phyloP scores from a whole-genome alignment of 2,329 filamentous ascomycete genomes.

The Elsinoe batatas region DNA sequence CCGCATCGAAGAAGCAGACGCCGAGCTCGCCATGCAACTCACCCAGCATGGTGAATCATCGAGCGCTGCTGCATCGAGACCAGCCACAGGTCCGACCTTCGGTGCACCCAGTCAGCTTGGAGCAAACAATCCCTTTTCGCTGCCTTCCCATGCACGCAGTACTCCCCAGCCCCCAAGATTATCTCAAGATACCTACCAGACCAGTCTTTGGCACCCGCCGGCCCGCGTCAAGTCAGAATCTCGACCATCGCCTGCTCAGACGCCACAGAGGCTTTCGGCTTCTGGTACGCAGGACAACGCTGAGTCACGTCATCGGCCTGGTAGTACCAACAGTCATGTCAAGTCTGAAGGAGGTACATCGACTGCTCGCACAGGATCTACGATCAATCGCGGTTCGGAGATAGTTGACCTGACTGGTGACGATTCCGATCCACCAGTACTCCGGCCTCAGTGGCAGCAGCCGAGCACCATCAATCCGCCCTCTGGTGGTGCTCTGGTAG shows the following conservation, averaged over 20 bases:
- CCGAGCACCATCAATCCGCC: neutral
- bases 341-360: neutral
- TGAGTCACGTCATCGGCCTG: too few species aligned
- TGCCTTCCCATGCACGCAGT: conserved; percentile 10
- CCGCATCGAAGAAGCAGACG: conserved; percentile 20
- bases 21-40: conserved; percentile 21
- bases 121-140: neutral
- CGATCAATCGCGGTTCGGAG: neutral
- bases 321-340: neutral
- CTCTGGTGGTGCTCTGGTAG: neutral
- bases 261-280: too few species aligned
- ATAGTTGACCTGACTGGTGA: conserved; percentile 9
- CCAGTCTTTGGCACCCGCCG: neutral
- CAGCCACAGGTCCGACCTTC: conserved; percentile 17
- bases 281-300: too few species aligned
- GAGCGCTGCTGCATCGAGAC: conserved; percentile 3
- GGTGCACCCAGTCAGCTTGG: conserved; percentile 13
- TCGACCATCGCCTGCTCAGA: neutral
- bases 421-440: neutral
- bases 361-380: neutral
- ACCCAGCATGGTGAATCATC: conserved; percentile 17
- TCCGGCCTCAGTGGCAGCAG: neutral
- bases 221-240: conserved; percentile 11
- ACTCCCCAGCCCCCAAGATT: neutral
- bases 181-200: neutral